A percentile compares a stretch with the other conserved stretches of the same genome.
Evolutionary conservation across 2,329 filamentous ascomycete genomes (phyloP).

Genomic region (Pseudophaeomoniella oleicola): DNA sequence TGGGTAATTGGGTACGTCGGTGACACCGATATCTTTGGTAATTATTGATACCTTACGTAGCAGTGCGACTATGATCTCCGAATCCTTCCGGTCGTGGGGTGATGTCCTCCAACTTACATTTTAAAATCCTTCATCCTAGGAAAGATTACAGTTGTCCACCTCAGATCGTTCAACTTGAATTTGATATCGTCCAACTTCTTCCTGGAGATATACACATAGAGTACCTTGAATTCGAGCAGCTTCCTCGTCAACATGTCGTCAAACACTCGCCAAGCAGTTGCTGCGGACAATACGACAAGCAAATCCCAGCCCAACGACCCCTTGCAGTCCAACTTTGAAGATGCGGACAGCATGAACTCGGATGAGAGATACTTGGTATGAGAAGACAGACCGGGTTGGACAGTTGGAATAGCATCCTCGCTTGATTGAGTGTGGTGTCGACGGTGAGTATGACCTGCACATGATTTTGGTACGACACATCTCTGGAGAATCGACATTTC

Average conservation of each 20-base stretch:
- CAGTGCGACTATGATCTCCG: too few species aligned
- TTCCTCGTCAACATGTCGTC: not conserved
- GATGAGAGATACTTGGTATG: not conserved
- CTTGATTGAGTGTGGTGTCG: not conserved
- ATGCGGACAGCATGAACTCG: not conserved
- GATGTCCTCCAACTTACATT: too few species aligned
- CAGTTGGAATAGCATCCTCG: not conserved
- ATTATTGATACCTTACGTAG: too few species aligned
- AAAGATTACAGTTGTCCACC: too few species aligned
- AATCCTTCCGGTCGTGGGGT: too few species aligned
- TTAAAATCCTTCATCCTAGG: too few species aligned
- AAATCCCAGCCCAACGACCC: not conserved
- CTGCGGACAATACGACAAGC: not conserved
- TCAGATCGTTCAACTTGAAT: too few species aligned
- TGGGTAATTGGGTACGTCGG: too few species aligned
- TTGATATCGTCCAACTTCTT: too few species aligned
- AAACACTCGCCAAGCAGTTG: not conserved
- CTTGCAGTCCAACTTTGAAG: not conserved
- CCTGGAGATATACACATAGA: too few species aligned
- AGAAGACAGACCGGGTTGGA: not conserved
- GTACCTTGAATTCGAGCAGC: too few species aligned
- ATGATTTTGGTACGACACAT: not conserved
- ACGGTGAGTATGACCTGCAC: conserved; percentile 1
- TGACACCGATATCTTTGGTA: too few species aligned
- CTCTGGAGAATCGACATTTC: not conserved